Conservation (phyloP, 805 yeast species). For the Starmerella khaoyaiensis region DNA sequence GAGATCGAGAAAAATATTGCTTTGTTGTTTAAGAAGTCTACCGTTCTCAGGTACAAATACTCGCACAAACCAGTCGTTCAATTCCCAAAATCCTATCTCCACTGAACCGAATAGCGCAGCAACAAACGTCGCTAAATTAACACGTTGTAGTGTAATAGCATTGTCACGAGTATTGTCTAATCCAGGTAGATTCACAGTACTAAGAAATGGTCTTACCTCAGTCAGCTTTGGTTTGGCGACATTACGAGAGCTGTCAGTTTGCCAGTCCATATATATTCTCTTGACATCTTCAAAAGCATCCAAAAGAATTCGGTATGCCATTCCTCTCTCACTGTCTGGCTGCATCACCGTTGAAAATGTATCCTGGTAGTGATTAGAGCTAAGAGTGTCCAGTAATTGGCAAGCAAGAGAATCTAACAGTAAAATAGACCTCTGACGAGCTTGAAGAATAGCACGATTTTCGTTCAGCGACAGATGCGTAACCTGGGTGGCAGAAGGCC, state of each 20-base stretch:
- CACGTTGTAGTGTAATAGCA: slow-evolving; percentile 59
- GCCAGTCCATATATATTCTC: slow-evolving; percentile 36
- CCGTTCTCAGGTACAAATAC: slow-evolving; percentile 67
- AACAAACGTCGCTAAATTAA: slow-evolving; percentile 75
- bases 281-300: slow-evolving; percentile 68
- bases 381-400: slow-evolving; percentile 57
- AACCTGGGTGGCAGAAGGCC: background rate
- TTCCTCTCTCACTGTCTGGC: slow-evolving; percentile 49
- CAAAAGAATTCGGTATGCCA: slow-evolving; percentile 50
- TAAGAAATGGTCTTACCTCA: slow-evolving; percentile 18
- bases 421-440: slow-evolving; percentile 34
- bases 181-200: slow-evolving; percentile 12
- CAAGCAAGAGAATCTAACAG: slow-evolving; percentile 70
- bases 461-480: slow-evolving; percentile 7
- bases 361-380: slow-evolving; percentile 59
- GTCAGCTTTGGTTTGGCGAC: slow-evolving; percentile 11
- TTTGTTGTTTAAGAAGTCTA: slow-evolving; percentile 65
- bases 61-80: slow-evolving; percentile 73
- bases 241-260: slow-evolving; percentile 10
- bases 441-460: slow-evolving; percentile 12
- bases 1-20: slow-evolving; percentile 65
- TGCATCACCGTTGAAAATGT: slow-evolving; percentile 55
- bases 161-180: slow-evolving; percentile 24
- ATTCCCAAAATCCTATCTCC: slow-evolving; percentile 74
- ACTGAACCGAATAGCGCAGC: slow-evolving; percentile 76